Base-by-base conservation (phyloP, 352 stramenopile species). In the Aphanomyces cochlioides region DNA sequence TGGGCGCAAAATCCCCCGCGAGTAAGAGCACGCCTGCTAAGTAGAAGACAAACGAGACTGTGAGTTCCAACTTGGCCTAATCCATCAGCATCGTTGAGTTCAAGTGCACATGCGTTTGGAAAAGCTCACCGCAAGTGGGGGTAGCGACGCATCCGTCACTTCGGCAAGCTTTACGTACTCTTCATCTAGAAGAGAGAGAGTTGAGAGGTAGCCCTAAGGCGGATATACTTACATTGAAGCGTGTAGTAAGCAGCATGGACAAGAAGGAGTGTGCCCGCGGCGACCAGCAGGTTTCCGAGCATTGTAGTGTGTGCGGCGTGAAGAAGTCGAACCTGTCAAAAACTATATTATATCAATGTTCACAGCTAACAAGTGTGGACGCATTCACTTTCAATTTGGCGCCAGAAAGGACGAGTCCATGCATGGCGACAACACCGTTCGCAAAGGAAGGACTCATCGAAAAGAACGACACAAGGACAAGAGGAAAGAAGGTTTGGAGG, bases 171-270 rank as follows among this genome's bases (percentile, higher is more conserved):
- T 85, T 57, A 89, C 82, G 68, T 90, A 93, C 39, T 82, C 85
- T 54, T 88, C 83, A 68, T 91, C 85, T 93, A 57, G n/a, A 72
- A 28, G 28, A 28, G 28, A 28, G 28, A 28, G 28, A 28, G 28
- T 28, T 28, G 28, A 28, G 28, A 28, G 28, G 28, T 28, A 28
- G 28, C 28, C 28, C 28, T 28, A 2, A 28, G 28, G 28, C 28
- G 28, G 28, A 67, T 5, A n/a, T 34, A 38, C 6, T 58, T 81
- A 93, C 85, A 93, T 67, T 91, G 78, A 67, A 93, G 76, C 12
- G 85, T 89, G 77, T 91, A 93, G 75, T 93, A 93, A 61, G 83
- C 83, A 1, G 83, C 83, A 73, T 93, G 85, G 50, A 91, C 67
- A 54, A 93, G 77, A 69, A 91, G 74, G 39, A 89, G 71, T 68